Base-by-base conservation (phyloP, 2,329 filamentous ascomycete genomes). In the Talaromyces sp. region DNA sequence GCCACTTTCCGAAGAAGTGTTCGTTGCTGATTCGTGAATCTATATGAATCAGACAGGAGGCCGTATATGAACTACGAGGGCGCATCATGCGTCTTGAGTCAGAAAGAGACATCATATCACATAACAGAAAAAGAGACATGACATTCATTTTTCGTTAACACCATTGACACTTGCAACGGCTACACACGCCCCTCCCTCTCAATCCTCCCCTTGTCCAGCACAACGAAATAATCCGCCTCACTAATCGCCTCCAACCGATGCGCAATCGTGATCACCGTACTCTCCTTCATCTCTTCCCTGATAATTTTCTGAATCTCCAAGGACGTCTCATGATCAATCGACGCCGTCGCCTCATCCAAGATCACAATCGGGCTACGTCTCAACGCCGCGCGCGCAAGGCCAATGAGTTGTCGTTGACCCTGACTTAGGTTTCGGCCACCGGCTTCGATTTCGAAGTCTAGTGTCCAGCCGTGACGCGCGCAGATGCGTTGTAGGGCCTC, bases 261-360 rank as follows among this genome's bases (percentile, higher is more conserved):
- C 21, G 86, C 86, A 73, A 89, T 86, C 0, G 84, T 86, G 62
- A 89, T 82, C 14, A 89, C 86, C 0, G 86, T 89, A 39, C 73
- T 76, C 40, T 73, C 68, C 31, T 66, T 66, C 66, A 77, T 67
- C 63, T 77, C 74, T 56, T 76, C 72, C 2, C 74, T 63, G 2
- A 76, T 66, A 7, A 76, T 71, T 55, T 73, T 71, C 66, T 77
- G 74, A 4, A 76, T 75, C 46, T 76, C 74, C n/a, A 75, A 68
- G 16, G 85, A 84, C 0, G 85, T 88, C 65, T 87, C 84, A 59
- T 81, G 79, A 70, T 89, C 86, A 65, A 88, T 86, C 56, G 82
- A 85, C 2, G 86, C 86, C 1, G 86, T 88, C 2, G 86, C 86
- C 68, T 89, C 87, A 68, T 89, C 87, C 69, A 89, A 80, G 58